Conservation (phyloP, 1,284 basidiomycete genomes). For the Trametes polyzona region DNA sequence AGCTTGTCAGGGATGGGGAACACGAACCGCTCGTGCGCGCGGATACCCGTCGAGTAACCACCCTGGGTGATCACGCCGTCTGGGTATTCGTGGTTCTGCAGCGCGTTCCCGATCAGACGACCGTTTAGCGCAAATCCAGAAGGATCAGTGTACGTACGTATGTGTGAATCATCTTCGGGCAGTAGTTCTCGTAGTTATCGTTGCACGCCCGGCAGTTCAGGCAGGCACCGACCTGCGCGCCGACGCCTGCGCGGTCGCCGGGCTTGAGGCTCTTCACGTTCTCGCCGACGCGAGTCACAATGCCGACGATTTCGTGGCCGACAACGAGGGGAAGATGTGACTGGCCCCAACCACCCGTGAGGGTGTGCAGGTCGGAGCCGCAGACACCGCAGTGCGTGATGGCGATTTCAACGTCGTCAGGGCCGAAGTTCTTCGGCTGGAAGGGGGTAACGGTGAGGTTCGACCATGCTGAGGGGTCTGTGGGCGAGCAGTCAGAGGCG, state of each 20-base stretch:
- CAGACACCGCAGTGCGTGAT: constrained; percentile 48
- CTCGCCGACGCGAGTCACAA: constrained; percentile 54
- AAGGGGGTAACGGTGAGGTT: constrained; percentile 45
- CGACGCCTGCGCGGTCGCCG: constrained; percentile 70
- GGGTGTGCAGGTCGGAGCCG: constrained; percentile 58
- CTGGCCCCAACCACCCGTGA: constrained; percentile 51
- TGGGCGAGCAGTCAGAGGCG: not conserved
- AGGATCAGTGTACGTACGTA: constrained; percentile 18
- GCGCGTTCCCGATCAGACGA: not conserved
- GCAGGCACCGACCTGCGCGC: constrained; percentile 61
- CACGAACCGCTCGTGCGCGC: constrained; percentile 70
- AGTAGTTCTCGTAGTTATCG: constrained; percentile 59
- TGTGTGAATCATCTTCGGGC: constrained; percentile 35
- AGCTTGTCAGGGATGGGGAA: constrained; percentile 70
- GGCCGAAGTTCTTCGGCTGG: constrained; percentile 39
- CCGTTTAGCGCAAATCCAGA: too few species aligned
- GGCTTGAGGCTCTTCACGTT: constrained; percentile 61
- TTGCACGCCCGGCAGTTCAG: constrained; percentile 58
- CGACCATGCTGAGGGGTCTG: constrained; percentile 40
- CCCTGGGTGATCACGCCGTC: constrained; percentile 60
- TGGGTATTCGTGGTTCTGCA: constrained; percentile 35
- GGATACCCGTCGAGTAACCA: constrained; percentile 70
- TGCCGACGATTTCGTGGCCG: constrained; percentile 67
- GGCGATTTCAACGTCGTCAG: constrained; percentile 42
- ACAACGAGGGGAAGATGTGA: constrained; percentile 44